Percentiles rank a stretch among this genome's conserved stretches.
Evolutionary conservation across 805 yeast species (phyloP).

Genomic region (Metschnikowia similis): DNA sequence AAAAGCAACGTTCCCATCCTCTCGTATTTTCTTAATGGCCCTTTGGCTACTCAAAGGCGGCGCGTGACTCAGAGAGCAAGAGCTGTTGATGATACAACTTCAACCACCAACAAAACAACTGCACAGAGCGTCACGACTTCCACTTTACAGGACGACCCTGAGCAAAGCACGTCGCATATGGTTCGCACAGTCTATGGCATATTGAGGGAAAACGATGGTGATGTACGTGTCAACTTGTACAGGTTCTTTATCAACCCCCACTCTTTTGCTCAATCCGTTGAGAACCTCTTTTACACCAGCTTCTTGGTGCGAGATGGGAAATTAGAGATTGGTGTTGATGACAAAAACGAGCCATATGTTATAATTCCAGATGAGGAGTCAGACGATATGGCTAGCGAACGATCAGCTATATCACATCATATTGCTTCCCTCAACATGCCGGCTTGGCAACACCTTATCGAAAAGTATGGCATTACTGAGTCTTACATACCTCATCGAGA

Average conservation of each 20-base stretch:
- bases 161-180: constrained; percentile 60
- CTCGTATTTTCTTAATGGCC: constrained; percentile 66
- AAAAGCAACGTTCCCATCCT: constrained; percentile 46
- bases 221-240: constrained; percentile 50
- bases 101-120: constrained; percentile 22
- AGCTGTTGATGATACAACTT: constrained; percentile 41
- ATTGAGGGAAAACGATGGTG: constrained; percentile 26
- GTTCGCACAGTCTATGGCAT: constrained; percentile 51
- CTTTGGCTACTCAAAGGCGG: constrained; percentile 58
- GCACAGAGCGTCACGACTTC: constrained; percentile 53
- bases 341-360: constrained; percentile 45
- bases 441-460: constrained; percentile 60
- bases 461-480: constrained; percentile 50
- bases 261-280: constrained; percentile 75
- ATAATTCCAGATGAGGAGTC: constrained; percentile 23
- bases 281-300: constrained; percentile 78
- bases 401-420: constrained; percentile 42
- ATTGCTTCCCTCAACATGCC: constrained; percentile 66
- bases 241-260: constrained; percentile 68
- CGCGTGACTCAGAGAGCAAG: constrained; percentile 30
- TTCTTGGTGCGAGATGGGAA: constrained; percentile 74
- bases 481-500: constrained; percentile 48
- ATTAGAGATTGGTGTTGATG: constrained; percentile 47
- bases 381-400: constrained; percentile 6
- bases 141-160: constrained; percentile 48